Conservation (phyloP, 2,329 filamentous ascomycete genomes). For the Sclerotinia glacialis region DNA sequence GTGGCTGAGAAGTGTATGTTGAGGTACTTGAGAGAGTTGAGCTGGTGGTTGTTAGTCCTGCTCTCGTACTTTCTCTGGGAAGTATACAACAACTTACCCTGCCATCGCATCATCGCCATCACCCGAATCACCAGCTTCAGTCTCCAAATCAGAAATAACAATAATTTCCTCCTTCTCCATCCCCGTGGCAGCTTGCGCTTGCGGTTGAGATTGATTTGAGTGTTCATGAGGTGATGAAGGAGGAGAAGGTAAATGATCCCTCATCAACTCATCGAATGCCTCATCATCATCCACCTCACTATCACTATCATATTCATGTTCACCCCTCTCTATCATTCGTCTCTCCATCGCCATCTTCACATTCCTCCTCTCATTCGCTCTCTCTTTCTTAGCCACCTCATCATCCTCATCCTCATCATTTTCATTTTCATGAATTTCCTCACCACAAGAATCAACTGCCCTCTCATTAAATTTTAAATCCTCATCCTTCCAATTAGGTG, state of each 20-base stretch:
- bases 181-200: not conserved
- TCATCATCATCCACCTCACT: slow-evolving; percentile 17
- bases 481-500: slow-evolving; percentile 1
- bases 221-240: not conserved
- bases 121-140: not conserved
- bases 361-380: not conserved
- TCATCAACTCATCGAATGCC: not conserved
- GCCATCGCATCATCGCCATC: not conserved
- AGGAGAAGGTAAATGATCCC: not conserved
- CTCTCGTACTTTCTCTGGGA: too few species aligned
- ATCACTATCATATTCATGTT: slow-evolving; percentile 20
- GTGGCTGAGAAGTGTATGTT: not conserved
- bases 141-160: slow-evolving; percentile 1
- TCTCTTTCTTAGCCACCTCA: not conserved
- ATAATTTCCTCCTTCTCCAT: not conserved
- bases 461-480: not conserved
- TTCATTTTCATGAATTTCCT: not conserved
- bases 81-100: not conserved
- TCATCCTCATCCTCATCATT: slow-evolving; percentile 5
- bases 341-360: not conserved
- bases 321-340: not conserved
- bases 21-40: not conserved
- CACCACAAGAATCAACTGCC: slow-evolving; percentile 5
- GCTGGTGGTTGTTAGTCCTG: not conserved
- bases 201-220: too few species aligned